Base-by-base conservation (phyloP, 768 basidiomycete species). In the Boletus rubroflammeus region DNA sequence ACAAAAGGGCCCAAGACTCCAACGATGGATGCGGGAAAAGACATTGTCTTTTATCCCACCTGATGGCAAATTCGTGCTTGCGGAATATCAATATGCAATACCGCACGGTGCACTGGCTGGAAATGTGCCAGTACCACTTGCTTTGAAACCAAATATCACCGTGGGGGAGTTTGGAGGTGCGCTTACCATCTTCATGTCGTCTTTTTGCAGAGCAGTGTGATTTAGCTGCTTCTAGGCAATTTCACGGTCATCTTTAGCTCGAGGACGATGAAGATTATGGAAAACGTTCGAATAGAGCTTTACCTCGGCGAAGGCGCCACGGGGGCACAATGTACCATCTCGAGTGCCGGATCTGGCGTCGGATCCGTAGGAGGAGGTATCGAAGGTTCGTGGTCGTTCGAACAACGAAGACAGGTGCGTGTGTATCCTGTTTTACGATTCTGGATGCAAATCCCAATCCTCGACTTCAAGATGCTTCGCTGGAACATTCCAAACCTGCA, bases 11-110 rank as follows among this genome's bases (percentile, higher is more conserved):
- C 8, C 26, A 60, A 95, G 93, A 35, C 75, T 95, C 25, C 85
- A 82, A 63, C 84, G 85, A 52, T 97, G 92, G 88, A 74, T 78
- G 23, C 82, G 84, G 36, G 85, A 90, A 64, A 86, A 82, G 62
- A 71, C 78, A 1, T 73, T 98, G 39, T 96, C 95, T 2, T 98
- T 98, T 67, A 82, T 98, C 21, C 95, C 95, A 6, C 95, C 95
- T 5, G 95, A 98, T 62, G 94, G 95, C 3, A 81, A 81, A 48
- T 98, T 97, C 72, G 80, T 80, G 8, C 76, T 97, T 19, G 81
- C 87, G 65, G 89, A 93, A 59, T 98, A 97, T 65, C 87, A 88
- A 26, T 88, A 84, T 66, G 69, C 75, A 10, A 74, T 79, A 40
- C 72, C 69, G n/a, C 59, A 65, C 19, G 51, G 54, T 45, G 56